Evolutionary conservation across 2,329 filamentous ascomycete genomes (phyloP).

Genomic region (Ilyonectria mors-panacis): DNA sequence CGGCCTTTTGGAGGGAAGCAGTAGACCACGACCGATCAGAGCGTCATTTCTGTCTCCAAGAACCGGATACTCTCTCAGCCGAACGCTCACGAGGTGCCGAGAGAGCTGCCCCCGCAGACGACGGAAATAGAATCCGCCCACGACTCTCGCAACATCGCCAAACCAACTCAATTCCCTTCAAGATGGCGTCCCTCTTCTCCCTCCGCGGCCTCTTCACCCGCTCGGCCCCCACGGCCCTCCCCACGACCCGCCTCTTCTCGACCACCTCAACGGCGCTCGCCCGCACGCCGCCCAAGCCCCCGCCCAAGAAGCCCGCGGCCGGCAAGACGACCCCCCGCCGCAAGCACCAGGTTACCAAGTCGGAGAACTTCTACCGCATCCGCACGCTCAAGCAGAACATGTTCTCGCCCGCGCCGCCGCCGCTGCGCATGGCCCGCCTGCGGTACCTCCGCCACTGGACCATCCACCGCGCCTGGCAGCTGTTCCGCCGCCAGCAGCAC

Average conservation of each 20-base stretch:
- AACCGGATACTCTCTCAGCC: not conserved
- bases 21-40: not conserved
- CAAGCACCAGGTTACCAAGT: constrained; percentile 51
- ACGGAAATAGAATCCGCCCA: constrained; percentile 6
- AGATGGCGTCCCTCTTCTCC: constrained; percentile 44
- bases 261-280: constrained; percentile 52
- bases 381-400: constrained; percentile 63
- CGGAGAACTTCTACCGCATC: constrained; percentile 60
- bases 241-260: constrained; percentile 49
- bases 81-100: constrained; percentile 4
- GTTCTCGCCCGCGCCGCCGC: constrained; percentile 69
- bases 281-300: constrained; percentile 48
- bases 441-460: constrained; percentile 97
- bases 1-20: not conserved
- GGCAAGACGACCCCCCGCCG: constrained; percentile 45
- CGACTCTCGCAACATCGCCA: not conserved
- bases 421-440: constrained; percentile 90
- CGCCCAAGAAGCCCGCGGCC: constrained; percentile 39
- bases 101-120: constrained; percentile 9
- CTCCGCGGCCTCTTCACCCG: constrained; percentile 51
- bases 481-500: constrained; percentile 81
- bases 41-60: not conserved
- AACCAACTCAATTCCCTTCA: constrained; percentile 12
- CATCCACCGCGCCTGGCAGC: constrained; percentile 95
- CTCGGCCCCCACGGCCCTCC: constrained; percentile 28